Conservation (phyloP, 73 alveolate species). For the Paramecium primaurelia region DNA sequence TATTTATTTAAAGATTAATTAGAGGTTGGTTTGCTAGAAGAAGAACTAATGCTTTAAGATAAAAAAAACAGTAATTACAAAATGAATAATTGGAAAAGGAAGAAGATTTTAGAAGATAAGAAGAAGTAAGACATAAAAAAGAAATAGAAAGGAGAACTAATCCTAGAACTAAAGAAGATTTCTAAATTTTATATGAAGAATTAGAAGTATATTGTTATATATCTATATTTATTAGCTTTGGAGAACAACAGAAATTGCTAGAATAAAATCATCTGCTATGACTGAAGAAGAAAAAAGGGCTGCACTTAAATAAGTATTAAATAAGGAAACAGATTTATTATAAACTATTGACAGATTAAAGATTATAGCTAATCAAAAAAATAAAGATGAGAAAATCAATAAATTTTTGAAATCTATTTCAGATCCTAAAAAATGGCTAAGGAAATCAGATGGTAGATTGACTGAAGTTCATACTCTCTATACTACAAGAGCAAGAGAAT, state of each 20-base stretch:
- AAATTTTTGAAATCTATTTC: slow-evolving; percentile 92
- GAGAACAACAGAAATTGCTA: slow-evolving; percentile 91
- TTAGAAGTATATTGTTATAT: slow-evolving; percentile 70
- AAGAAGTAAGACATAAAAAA: slow-evolving; percentile 94
- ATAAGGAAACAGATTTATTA: slow-evolving; percentile 96
- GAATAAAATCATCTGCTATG: slow-evolving; percentile 80
- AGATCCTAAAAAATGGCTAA: slow-evolving; percentile 88
- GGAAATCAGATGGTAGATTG: slow-evolving; percentile 80
- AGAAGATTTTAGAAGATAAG: slow-evolving; percentile 94
- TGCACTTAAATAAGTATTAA: slow-evolving; percentile 91
- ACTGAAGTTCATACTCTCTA: slow-evolving; percentile 97
- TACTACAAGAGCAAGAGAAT: slow-evolving; percentile 94
- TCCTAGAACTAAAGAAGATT: slow-evolving; percentile 97
- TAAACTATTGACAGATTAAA: slow-evolving; percentile 98
- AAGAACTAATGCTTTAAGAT: slow-evolving; percentile 75
- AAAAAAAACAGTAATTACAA: slow-evolving; percentile 85
- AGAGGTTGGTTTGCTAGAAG: slow-evolving; percentile 88
- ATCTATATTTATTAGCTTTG: slow-evolving; percentile 35
- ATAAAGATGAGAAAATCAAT: slow-evolving; percentile 93
- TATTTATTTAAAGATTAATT: slow-evolving; percentile 77
- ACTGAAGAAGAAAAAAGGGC: slow-evolving; percentile 73
- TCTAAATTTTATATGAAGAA: slow-evolving; percentile 94
- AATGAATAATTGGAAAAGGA: slow-evolving; percentile 80
- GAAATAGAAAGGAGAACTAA: slow-evolving; percentile 99
- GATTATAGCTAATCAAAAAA: slow-evolving; percentile 87